These are phyloP conservation scores for Ophiosphaerella narmari DNA, from an alignment of 2,329 filamentous ascomycete genomes.

Conservation along the genomic window DNA sequence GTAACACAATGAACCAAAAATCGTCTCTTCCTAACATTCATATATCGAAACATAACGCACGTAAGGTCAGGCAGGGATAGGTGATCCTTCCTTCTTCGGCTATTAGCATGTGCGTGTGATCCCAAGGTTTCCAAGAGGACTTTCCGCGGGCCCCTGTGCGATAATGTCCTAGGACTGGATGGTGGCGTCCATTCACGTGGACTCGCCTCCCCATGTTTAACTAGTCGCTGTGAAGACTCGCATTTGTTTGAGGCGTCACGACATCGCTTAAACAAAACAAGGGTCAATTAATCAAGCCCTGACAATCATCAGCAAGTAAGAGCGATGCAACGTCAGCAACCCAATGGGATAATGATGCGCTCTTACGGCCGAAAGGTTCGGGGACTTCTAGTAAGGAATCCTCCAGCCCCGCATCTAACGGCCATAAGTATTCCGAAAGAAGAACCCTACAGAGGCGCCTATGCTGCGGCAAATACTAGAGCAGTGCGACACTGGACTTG, in stretches of 20 bases:
- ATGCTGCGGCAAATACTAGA: no score
- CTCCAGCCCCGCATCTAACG: neutral
- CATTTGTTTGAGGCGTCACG: neutral
- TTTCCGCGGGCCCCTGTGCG: neutral
- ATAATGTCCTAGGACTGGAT: slow-evolving; percentile 4
- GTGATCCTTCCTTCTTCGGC: no score
- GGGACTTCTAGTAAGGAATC: neutral
- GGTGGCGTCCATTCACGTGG: slow-evolving; percentile 13
- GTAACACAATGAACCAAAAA: neutral
- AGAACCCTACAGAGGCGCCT: no score
- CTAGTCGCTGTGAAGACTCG: neutral
- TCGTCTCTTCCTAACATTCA: neutral
- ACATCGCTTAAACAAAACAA: neutral
- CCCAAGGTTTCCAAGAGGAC: neutral
- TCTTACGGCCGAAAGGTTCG: slow-evolving; percentile 7
- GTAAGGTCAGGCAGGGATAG: neutral
- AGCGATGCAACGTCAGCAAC: neutral
- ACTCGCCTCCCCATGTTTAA: slow-evolving; percentile 17
- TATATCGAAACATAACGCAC: slow-evolving; percentile 11
- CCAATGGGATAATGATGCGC: neutral
- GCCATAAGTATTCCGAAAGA: neutral
- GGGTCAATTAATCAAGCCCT: neutral
- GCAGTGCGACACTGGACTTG: neutral
- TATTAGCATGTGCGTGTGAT: no score
- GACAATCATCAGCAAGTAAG: neutral